A percentile compares a stretch with the other conserved stretches of the same genome.
These are phyloP conservation scores for Xylogone sp. DNA, from an alignment of 2,329 filamentous ascomycete genomes.

Conservation along the genomic window DNA sequence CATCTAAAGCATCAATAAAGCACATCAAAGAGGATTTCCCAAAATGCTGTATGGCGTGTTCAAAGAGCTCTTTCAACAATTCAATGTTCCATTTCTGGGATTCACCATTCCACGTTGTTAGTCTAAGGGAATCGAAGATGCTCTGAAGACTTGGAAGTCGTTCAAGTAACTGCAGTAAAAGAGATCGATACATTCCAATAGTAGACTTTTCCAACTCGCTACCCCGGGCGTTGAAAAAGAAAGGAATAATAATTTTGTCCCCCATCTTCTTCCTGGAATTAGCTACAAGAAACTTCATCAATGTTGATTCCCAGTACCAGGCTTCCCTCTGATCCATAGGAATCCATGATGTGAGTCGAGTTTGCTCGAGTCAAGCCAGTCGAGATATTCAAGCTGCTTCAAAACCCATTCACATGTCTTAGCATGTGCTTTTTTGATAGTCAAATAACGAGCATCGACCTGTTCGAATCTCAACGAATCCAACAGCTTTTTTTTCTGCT, in stretches of 20 bases:
- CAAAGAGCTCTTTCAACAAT: constrained; percentile 22
- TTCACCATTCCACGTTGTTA: background rate
- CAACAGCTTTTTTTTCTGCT: constrained; percentile 16
- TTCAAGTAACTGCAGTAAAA: constrained; percentile 38
- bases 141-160: constrained; percentile 29
- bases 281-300: constrained; percentile 34
- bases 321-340: constrained; percentile 45
- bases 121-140: constrained; percentile 23
- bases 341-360: constrained; percentile 33
- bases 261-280: constrained; percentile 13
- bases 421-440: constrained; percentile 31
- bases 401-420: constrained; percentile 39
- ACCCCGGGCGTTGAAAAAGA: constrained; percentile 19
- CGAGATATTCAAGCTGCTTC: constrained; percentile 23
- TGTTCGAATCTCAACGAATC: constrained; percentile 33
- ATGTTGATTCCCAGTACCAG: constrained; percentile 39
- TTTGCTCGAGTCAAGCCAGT: constrained; percentile 33
- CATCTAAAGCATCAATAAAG: constrained; percentile 24
- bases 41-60: constrained; percentile 19
- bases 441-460: constrained; percentile 31
- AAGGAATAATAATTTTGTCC: constrained; percentile 27
- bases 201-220: constrained; percentile 37
- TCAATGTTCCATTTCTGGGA: constrained; percentile 16
- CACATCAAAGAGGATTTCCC: constrained; percentile 23
- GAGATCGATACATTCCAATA: constrained; percentile 44